Conservation (phyloP, 2,329 filamentous ascomycete genomes). For the Lithohypha guttulata region DNA sequence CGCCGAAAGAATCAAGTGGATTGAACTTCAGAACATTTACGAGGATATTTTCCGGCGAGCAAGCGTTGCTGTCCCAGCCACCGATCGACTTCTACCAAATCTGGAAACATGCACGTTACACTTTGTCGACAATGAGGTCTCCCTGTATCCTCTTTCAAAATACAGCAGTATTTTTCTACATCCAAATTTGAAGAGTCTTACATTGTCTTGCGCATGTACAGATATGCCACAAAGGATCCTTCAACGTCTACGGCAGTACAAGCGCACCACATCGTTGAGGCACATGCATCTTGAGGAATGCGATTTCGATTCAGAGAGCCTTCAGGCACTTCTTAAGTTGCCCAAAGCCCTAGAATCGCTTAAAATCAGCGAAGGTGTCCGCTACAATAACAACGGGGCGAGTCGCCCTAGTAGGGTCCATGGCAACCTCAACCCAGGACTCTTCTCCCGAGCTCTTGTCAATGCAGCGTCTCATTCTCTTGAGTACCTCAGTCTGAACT, state of each 20-base stretch:
- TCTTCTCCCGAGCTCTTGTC: conserved; percentile 17
- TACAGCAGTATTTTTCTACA: conserved; percentile 22
- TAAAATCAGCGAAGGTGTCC: conserved; percentile 21
- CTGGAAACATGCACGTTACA: conserved; percentile 19
- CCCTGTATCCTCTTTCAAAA: conserved; percentile 21
- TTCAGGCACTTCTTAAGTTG: conserved; percentile 18
- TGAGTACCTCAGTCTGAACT: conserved; percentile 16
- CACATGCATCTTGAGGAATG: conserved; percentile 22
- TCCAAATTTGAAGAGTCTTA: conserved; percentile 18
- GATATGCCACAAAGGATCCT: conserved; percentile 16
- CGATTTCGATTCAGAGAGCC: conserved; percentile 17
- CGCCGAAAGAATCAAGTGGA: conserved; percentile 18
- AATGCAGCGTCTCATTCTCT: conserved; percentile 15
- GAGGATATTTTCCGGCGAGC: conserved; percentile 19
- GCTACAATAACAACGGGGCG: conserved; percentile 17
- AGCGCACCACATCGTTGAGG: conserved; percentile 18
- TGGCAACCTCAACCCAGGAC: conserved; percentile 18
- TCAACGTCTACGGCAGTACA: conserved; percentile 10
- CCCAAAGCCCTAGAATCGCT: conserved; percentile 19
- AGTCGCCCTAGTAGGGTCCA: conserved; percentile 18
- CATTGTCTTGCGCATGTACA: conserved; percentile 22
- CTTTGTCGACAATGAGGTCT: conserved; percentile 20
- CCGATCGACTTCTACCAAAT: conserved; percentile 15
- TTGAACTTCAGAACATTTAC: conserved; percentile 20
- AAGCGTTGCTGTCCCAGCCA: conserved; percentile 15